Base-by-base conservation (phyloP, 306 rosid species). In the Mimosa pudica region DNA sequence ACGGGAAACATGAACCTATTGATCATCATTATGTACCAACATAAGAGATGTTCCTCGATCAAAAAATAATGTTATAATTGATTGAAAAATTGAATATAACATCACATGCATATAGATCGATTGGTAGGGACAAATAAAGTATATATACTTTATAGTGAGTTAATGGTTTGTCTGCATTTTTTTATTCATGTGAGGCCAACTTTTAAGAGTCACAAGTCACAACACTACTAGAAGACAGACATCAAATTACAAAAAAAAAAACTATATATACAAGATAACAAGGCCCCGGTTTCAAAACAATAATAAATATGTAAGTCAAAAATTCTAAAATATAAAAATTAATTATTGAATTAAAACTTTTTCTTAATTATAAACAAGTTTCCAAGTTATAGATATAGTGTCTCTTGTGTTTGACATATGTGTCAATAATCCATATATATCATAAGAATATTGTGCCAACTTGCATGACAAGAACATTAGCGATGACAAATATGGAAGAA, bases 21-120 rank as follows among this genome's bases (percentile, higher is more conserved):
- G 17, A 62, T 10, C 63, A 57, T 57, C 63, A 55, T 61, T 11
- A 62, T 62, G 67, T 11, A 62, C 67, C 67, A 62, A 62, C 38
- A 62, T 30, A 62, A 62, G 63, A 62, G 17, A 30, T 62, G 38
- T 62, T 62, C 41, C 67, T 6, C 33, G 33, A 57, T 57, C 70
- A 65, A 35, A 65, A 38, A 9, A 24, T 65, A 36, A 36, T 16
- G 71, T 2, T 7, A 65, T 65, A 47, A 65, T 12, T 65, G 48
- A 38, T 65, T 65, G 20, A 7, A 65, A 66, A 13, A 66, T 66
- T 38, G 30, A 38, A 66, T 7, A 16, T 48, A 51, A 66, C 45
- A 38, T 7, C 9, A 36, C 13, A 17, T 66, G 49, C 30, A 38
- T 16, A 3, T 16, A 3, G 71, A 66, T 10, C 45, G 7, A 66